Base-by-base conservation (phyloP, 306 rosid genomes). In the Dryas drummondii region DNA sequence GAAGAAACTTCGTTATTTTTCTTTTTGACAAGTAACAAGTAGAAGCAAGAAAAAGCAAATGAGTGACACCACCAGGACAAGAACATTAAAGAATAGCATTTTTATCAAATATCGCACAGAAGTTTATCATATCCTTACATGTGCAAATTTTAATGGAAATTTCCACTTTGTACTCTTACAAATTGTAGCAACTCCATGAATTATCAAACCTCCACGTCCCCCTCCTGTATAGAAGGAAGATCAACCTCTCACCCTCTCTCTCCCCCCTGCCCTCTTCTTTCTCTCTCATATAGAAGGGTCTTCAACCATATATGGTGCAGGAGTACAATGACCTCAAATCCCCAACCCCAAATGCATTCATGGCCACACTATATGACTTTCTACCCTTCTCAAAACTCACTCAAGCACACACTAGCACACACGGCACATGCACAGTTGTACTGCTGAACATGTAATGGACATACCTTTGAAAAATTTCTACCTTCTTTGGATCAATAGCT, bases 391-490 rank as follows among this genome's bases (percentile, higher is more conserved):
- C n/a, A 26, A 16, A 70, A 70, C 17, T 32, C 22, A 2, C 74
- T 68, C 6, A 16, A 49, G 42, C 14, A 11, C 65, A 22, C 22
- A 22, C 22, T 22, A 22, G 22, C 22, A 22, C 22, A 22, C 22
- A 0, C 22, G 22, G 9, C 13, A 64, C 52, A 42, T 6, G 44
- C 19, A 53, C 40, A 57, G 66, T 16, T 17, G 51, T 63, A 66
- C 47, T 46, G 49, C 51, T 55, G 58, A 40, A 62, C 15, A 42
- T 14, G 71, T 62, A 72, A 59, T 64, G 47, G 63, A 62, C 82
- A 41, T 86, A 91, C 97, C 98, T 91, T 79, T 90, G 98, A 70
- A 87, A 86, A 78, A 94, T 94, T 73, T 90, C 98, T 55, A 90
- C 89, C 88, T 94, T 91, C 79, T 85, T 91, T n/a, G 93, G 84